These are phyloP conservation scores for Seiridium cupressi DNA, from an alignment of 2,329 filamentous ascomycete genomes.

Conservation along the genomic window DNA sequence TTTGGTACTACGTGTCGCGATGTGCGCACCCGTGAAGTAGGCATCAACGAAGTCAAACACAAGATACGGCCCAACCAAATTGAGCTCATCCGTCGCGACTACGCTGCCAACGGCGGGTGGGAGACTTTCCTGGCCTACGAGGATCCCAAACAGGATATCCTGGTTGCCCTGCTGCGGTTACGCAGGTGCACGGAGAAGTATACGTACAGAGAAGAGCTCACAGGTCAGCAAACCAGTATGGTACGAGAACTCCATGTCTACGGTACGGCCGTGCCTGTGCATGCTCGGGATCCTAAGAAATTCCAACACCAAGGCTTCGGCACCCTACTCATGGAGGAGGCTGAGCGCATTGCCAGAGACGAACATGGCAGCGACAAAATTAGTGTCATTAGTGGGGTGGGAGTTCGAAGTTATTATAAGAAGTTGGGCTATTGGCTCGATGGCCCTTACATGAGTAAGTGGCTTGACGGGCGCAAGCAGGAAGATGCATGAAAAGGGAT, in stretches of 20 bases:
- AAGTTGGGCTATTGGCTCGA: constrained; percentile 93
- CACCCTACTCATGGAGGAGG: constrained; percentile 95
- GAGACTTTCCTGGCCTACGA: constrained; percentile 98
- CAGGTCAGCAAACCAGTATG: constrained; percentile 82
- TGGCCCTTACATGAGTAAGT: constrained; percentile 79
- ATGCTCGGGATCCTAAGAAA: constrained; percentile 90
- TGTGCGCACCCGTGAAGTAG: constrained; percentile 92
- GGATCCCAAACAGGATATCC: constrained; percentile 96
- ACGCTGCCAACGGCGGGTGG: constrained; percentile 94
- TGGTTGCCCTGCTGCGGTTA: constrained; percentile 85
- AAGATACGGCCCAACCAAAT: constrained; percentile 97
- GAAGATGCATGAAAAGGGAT: constrained; percentile 1
- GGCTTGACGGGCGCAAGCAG: constrained; percentile 49
- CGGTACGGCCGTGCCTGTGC: constrained; percentile 93
- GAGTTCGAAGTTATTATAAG: constrained; percentile 91
- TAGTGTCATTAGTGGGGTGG: constrained; percentile 96
- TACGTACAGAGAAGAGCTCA: constrained; percentile 87
- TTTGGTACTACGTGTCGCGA: constrained; percentile 97
- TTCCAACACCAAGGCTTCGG: constrained; percentile 99
- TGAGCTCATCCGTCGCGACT: constrained; percentile 91
- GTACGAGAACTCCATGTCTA: constrained; percentile 96
- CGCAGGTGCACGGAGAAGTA: constrained; percentile 89
- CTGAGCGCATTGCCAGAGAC: constrained; percentile 88
- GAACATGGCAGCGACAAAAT: constrained; percentile 95
- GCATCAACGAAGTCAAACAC: constrained; percentile 98